Evolutionary conservation across 108 stramenopile genomes (phyloP).

Genomic region (Asterionellopsis glacialis): DNA sequence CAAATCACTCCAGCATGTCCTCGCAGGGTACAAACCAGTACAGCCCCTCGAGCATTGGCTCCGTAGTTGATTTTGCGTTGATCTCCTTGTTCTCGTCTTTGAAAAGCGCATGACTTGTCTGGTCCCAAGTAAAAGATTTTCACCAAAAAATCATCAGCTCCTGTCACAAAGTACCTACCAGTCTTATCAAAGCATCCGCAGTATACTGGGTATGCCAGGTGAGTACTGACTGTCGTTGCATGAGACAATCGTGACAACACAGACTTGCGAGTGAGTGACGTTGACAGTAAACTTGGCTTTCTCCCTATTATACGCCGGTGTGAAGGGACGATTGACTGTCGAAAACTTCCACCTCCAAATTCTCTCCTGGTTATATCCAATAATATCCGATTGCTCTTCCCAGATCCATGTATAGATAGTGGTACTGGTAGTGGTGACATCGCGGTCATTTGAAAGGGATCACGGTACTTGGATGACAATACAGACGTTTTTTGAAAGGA

Average conservation of each 20-base stretch:
- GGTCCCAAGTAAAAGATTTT: constrained; percentile 82
- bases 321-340: too few species aligned
- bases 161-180: constrained; percentile 89
- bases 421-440: not conserved
- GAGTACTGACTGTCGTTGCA: constrained; percentile 78
- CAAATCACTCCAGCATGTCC: constrained; percentile 93
- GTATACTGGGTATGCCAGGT: constrained; percentile 82
- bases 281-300: too few species aligned
- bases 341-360: constrained; percentile 2
- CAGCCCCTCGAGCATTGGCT: constrained; percentile 65
- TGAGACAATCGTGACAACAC: constrained; percentile 58
- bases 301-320: too few species aligned
- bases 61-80: constrained; percentile 37
- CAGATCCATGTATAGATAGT: not conserved
- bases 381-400: not conserved
- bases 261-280: not conserved
- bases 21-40: constrained; percentile 78
- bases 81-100: not conserved
- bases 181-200: constrained; percentile 86
- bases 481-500: constrained; percentile 2
- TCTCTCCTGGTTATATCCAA: not conserved
- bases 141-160: constrained; percentile 91
- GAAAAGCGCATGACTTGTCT: constrained; percentile 19
- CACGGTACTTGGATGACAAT: constrained; percentile 9
- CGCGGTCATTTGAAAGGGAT: constrained; percentile 10